Evolutionary conservation across 495 filamentous ascomycete genomes (phyloP), one percentile per base, ranked within the genome.

Genomic region (Aspergillus panamensis): DNA sequence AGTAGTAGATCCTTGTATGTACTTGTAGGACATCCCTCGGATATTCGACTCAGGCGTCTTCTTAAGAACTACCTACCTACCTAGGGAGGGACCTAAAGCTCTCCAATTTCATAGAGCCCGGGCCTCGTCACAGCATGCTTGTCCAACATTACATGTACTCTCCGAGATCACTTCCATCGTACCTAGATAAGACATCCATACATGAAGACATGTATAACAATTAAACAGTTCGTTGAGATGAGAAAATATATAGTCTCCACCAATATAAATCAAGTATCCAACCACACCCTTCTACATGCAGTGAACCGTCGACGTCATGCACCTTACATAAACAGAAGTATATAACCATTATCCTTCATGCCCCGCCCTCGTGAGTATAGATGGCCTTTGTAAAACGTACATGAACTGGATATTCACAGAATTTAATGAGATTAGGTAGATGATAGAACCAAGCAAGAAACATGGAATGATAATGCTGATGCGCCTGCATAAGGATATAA

Each of bases 241-340:
- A 20, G 42, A 16, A 45, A 20, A 45, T 45, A 45, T 17, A 8
- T 45, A 45, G 10, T n/a, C 16, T 45, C 10, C 42, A 7, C 9
- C 20, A 8, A 16, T 21, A 45, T 10, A 45, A 19, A 20, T 45
- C 1, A 19, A 8, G 10, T 39, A 45, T 3, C 42, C 42, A 19
- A 19, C 42, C 42, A 45, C 19, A 16, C 51, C 21, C 25, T 30
- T 55, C 42, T 33, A 55, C 53, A 53, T 43, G 40, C 37, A 16
- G 37, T 53, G 42, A 19, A 53, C 51, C 51, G 37, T 53, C n/a
- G n/a, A n/a, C n/a, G n/a, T 14, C 51, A 53, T 53, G 35, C 51
- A 53, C 21, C 35, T 53, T 39, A 8, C 51, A 29, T 29, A n/a
- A 45, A 45, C 42, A 45, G 42, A 45, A 21, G 16, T 20, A 45